Evolutionary conservation across 1,139 yeast species (phyloP).

Genomic region (Magnusiomyces tetraspermus): DNA sequence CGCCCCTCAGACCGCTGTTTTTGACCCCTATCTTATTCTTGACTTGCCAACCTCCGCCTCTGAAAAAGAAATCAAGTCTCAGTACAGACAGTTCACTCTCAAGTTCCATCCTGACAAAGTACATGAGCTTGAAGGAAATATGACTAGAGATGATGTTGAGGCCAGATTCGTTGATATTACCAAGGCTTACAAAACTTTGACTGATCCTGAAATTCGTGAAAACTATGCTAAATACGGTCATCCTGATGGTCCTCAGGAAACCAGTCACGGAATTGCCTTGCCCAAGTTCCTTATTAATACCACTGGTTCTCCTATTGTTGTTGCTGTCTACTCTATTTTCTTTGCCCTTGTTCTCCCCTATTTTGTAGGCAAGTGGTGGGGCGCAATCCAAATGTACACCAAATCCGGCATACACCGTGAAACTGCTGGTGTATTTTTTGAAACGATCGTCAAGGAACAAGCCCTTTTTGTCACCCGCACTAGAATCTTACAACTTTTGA

Average conservation of each 20-base stretch:
- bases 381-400: slow-evolving; percentile 67
- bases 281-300: slow-evolving; percentile 90
- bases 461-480: slow-evolving; percentile 53
- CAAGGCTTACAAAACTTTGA: slow-evolving; percentile 88
- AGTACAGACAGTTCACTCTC: slow-evolving; percentile 76
- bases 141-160: slow-evolving; percentile 60
- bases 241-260: slow-evolving; percentile 95
- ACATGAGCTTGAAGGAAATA: slow-evolving; percentile 39
- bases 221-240: slow-evolving; percentile 86
- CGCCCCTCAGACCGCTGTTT: slow-evolving; percentile 43
- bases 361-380: slow-evolving; percentile 85
- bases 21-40: slow-evolving; percentile 86
- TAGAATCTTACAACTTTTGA: slow-evolving; percentile 50
- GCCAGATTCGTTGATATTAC: slow-evolving; percentile 71
- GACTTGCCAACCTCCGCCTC: slow-evolving; percentile 62
- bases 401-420: slow-evolving; percentile 73
- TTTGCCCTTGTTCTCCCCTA: slow-evolving; percentile 74
- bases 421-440: slow-evolving; percentile 62
- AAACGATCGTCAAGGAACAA: slow-evolving; percentile 55
- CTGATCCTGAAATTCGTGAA: slow-evolving; percentile 77
- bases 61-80: slow-evolving; percentile 70
- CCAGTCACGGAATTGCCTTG: slow-evolving; percentile 93
- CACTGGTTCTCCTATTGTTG: slow-evolving; percentile 56
- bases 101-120: slow-evolving; percentile 93
- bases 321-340: slow-evolving; percentile 57